Percentiles rank a stretch among this genome's conserved stretches.
Conservation (phyloP, 148 eudicot genomes). For the Amaranthus palmeri region DNA sequence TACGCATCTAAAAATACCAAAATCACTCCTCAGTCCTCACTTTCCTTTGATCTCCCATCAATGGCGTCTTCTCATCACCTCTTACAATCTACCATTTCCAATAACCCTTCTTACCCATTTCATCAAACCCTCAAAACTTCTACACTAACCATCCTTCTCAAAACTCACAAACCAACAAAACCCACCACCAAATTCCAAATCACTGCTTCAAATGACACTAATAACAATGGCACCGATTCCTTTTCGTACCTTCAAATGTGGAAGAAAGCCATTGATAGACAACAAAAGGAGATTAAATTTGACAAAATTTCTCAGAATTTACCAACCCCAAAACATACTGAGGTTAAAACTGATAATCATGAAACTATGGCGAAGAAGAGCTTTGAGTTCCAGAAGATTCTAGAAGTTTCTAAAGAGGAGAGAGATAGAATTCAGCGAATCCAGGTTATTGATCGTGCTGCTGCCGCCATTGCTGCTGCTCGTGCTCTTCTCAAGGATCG, state of each 20-base stretch:
- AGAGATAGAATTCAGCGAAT: conserved; percentile 72
- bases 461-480: conserved; percentile 87
- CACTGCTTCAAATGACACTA: not conserved
- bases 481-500: conserved; percentile 47
- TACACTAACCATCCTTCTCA: not conserved
- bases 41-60: not conserved
- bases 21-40: not conserved
- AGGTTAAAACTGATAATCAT: conserved; percentile 20
- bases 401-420: conserved; percentile 64
- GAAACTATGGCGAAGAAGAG: conserved; percentile 61
- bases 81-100: not conserved
- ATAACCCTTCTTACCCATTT: not conserved
- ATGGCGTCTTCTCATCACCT: conserved; percentile 1
- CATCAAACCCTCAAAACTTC: not conserved
- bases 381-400: conserved; percentile 60
- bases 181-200: not conserved
- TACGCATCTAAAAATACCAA: too few relatives aligned
- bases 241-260: conserved; percentile 72
- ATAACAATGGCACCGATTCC: conserved; percentile 30
- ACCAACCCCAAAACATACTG: conserved; percentile 9
- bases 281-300: conserved; percentile 45
- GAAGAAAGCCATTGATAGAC: conserved; percentile 59
- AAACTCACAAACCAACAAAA: not conserved
- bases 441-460: conserved; percentile 92
- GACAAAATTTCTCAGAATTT: conserved; percentile 31